Conservation (phyloP, 1,139 yeast genomes). For the Geotrichum bryndzae region DNA sequence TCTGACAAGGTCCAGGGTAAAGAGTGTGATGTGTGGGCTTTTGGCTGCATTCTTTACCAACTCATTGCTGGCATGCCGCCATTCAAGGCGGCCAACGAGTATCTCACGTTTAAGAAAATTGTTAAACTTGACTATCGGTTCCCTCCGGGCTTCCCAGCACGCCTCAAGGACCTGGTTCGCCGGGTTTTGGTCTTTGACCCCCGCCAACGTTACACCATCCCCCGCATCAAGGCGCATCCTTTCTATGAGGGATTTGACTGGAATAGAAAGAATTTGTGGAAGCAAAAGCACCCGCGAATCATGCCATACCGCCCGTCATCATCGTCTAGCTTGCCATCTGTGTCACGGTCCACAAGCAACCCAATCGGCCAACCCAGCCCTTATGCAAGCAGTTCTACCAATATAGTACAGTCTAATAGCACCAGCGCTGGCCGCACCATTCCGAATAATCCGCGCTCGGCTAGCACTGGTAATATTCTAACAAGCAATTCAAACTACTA, state of each 20-base stretch:
- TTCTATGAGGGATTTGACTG: conserved; percentile 69
- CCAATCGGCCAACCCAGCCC: neutral
- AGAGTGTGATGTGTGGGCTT: conserved; percentile 92
- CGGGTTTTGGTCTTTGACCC: conserved; percentile 63
- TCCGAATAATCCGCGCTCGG: conserved; percentile 4
- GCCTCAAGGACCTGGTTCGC: conserved; percentile 67
- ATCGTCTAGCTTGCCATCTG: conserved; percentile 17
- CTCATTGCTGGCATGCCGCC: conserved; percentile 95
- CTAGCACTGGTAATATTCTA: conserved; percentile 8
- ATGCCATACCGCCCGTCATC: conserved; percentile 58
- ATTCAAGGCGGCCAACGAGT: conserved; percentile 92
- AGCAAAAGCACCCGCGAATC: conserved; percentile 61
- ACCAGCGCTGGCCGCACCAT: neutral
- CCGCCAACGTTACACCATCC: conserved; percentile 54
- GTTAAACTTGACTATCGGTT: conserved; percentile 77
- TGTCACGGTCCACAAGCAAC: neutral
- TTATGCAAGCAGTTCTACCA: conserved; percentile 2
- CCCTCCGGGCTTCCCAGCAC: conserved; percentile 69
- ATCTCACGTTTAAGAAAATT: conserved; percentile 87
- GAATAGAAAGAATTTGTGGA: conserved; percentile 67
- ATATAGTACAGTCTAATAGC: conserved; percentile 14
- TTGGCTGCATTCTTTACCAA: conserved; percentile 89
- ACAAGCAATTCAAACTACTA: neutral
- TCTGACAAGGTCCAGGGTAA: conserved; percentile 80
- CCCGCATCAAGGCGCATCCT: conserved; percentile 62